Base-by-base conservation (phyloP, 2,329 filamentous ascomycete species). In the Raffaelea ambrosiae region DNA sequence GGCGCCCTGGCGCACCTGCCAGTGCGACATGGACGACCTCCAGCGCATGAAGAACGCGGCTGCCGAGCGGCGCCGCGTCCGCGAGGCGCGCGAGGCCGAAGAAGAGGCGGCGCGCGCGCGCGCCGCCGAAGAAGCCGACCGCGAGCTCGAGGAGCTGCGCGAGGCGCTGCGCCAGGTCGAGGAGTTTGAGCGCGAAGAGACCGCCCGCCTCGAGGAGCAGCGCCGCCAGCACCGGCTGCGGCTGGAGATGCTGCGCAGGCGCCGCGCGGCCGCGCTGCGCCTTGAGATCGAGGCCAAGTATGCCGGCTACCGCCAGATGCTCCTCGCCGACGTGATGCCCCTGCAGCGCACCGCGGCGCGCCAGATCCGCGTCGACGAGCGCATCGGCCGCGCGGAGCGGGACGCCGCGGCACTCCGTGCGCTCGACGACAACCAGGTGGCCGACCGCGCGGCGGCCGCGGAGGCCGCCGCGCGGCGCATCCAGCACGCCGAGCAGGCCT, bases 1-100 rank as follows among this genome's bases (percentile, higher is more conserved):
- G 5, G 62, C 67, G 21, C 74, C 71, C 48, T 94, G 88, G 88
- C 77, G 81, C 55, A 86, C 81, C 0, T 93, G 87, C 59, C 65
- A 64, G 2, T 93, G 88, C 61, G 72, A 66, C 2, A 68, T 71
- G 62, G 55, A 63, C 13, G 65, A 77, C 52, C 65, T 80, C 2
- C 43, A 47, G 3, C 55, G 48, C 2, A 51, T 74, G 35, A 76
- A 77, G 48, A 40, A 52, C 1, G 55, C 53, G 0, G 71, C 67
- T 3, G 60, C 53, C 3, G 53, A 43, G 8, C 62, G 70, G 11
- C 63, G 68, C 5, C 54, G 53, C 29, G 58, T 60, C 49, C 65
- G 66, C 22, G 48, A 51, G 38, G 38, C 31, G 5, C 50, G 44
- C 18, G 45, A 53, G 33, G 40, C 36, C 13, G 41, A 21, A 18